A percentile compares a stretch with the other conserved stretches of the same genome.
Conservation (phyloP, 2,329 filamentous ascomycete species). For the Cercospora sp. region DNA sequence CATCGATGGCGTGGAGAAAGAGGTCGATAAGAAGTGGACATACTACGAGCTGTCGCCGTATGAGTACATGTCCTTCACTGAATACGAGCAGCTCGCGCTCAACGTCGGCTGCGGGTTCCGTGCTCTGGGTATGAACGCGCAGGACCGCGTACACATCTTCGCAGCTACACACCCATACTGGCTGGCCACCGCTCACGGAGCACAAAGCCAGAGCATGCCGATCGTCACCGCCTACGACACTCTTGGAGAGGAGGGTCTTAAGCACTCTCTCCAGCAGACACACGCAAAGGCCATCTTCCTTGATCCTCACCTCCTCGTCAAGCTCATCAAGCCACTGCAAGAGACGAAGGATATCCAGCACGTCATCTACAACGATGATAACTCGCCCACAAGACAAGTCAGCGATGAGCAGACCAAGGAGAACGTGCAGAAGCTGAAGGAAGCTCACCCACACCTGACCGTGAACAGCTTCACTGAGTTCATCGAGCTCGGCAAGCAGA, state of each 20-base stretch:
- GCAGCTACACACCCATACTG: constrained; percentile 82
- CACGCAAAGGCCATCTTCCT: constrained; percentile 80
- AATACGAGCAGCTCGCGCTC: constrained; percentile 71
- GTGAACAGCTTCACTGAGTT: constrained; percentile 59
- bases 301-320: constrained; percentile 70
- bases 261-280: constrained; percentile 83
- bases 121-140: constrained; percentile 67
- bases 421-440: constrained; percentile 56
- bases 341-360: constrained; percentile 58
- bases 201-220: constrained; percentile 78
- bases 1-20: constrained; percentile 73
- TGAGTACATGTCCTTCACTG: constrained; percentile 72
- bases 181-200: constrained; percentile 70
- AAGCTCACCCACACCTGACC: constrained; percentile 54
- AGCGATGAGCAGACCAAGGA: constrained; percentile 50
- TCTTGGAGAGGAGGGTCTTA: constrained; percentile 77
- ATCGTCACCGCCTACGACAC: constrained; percentile 96
- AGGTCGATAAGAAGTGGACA: constrained; percentile 88
- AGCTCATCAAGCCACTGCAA: constrained; percentile 55
- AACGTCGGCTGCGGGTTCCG: constrained; percentile 72
- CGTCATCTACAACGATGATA: constrained; percentile 60
- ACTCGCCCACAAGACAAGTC: constrained; percentile 34
- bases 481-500: constrained; percentile 59
- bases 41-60: constrained; percentile 82
- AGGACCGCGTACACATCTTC: constrained; percentile 76